Percentiles rank a stretch among this genome's conserved stretches.
Conservation (phyloP, 768 basidiomycete species). For the Dioszegia crocea region DNA sequence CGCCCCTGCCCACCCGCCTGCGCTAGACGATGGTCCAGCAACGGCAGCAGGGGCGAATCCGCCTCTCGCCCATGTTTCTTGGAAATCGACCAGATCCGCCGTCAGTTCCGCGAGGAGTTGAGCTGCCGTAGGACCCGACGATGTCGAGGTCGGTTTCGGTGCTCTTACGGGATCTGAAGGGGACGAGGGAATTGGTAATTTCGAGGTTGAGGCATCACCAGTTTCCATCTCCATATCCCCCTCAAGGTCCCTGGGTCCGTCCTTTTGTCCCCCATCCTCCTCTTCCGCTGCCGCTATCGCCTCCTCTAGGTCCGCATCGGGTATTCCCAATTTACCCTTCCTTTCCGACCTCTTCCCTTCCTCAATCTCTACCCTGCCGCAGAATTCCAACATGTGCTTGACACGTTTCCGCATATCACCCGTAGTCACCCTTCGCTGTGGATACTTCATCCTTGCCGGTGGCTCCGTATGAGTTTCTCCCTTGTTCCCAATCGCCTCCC, state of each 20-base stretch:
- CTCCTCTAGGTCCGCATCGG: slow-evolving; percentile 3
- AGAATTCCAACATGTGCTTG: slow-evolving; percentile 83
- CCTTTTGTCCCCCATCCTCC: slow-evolving; percentile 1
- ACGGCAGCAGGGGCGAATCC: slow-evolving; percentile 15
- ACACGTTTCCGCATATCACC: slow-evolving; percentile 97
- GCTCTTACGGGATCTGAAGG: too few species aligned
- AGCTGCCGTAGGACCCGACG: slow-evolving; percentile 55
- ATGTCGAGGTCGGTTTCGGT: background rate
- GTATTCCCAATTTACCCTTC: slow-evolving; percentile 39
- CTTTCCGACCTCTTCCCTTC: slow-evolving; percentile 38
- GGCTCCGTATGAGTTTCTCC: slow-evolving; percentile 43
- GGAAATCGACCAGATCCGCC: slow-evolving; percentile 81
- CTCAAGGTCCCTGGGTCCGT: slow-evolving; percentile 2
- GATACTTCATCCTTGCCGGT: slow-evolving; percentile 75
- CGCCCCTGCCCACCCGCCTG: background rate
- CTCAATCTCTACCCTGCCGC: slow-evolving; percentile 62
- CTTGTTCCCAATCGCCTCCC: slow-evolving; percentile 21
- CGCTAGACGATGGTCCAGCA: background rate
- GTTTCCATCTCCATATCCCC: slow-evolving; percentile 12
- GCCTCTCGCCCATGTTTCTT: slow-evolving; percentile 63
- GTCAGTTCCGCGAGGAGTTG: slow-evolving; percentile 86
- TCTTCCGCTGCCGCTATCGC: too few species aligned
- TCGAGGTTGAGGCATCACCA: background rate
- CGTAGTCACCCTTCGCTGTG: slow-evolving; percentile 89
- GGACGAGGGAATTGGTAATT: background rate